Evolutionary conservation across 164 flowering plant species (phyloP).

Genomic region (Macadamia integrifolia): DNA sequence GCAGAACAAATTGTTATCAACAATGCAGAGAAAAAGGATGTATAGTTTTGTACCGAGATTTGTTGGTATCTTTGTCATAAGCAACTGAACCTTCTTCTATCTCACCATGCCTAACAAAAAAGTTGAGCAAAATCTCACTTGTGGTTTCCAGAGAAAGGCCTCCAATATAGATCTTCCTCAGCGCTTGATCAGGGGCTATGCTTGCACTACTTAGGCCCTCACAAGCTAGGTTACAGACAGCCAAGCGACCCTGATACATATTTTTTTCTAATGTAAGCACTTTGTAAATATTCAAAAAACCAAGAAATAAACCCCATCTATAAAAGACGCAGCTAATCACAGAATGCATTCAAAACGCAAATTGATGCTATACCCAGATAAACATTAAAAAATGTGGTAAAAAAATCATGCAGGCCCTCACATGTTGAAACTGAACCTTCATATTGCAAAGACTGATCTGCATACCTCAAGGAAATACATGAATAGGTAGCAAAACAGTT

Average conservation of each 20-base stretch:
- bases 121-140: conserved; percentile 48
- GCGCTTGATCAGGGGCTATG: conserved; percentile 46
- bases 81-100: conserved; percentile 86
- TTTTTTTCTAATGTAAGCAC: too few relatives aligned
- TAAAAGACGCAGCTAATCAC: not conserved
- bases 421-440: not conserved
- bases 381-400: not conserved
- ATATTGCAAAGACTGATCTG: not conserved
- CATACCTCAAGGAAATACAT: not conserved
- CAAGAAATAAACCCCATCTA: too few relatives aligned
- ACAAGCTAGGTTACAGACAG: conserved; percentile 69
- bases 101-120: conserved; percentile 53
- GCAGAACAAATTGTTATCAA: not conserved
- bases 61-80: conserved; percentile 67
- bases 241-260: conserved; percentile 56
- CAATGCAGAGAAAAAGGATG: not conserved
- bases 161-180: conserved; percentile 67
- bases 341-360: not conserved
- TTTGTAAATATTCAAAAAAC: too few relatives aligned
- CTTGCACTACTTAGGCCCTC: conserved; percentile 52
- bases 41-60: conserved; percentile 45
- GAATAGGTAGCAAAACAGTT: too few relatives aligned
- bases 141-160: conserved; percentile 57
- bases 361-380: not conserved
- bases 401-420: not conserved